Evolutionary conservation across 306 rosid species (phyloP).

Genomic region (Quercus parvula): DNA sequence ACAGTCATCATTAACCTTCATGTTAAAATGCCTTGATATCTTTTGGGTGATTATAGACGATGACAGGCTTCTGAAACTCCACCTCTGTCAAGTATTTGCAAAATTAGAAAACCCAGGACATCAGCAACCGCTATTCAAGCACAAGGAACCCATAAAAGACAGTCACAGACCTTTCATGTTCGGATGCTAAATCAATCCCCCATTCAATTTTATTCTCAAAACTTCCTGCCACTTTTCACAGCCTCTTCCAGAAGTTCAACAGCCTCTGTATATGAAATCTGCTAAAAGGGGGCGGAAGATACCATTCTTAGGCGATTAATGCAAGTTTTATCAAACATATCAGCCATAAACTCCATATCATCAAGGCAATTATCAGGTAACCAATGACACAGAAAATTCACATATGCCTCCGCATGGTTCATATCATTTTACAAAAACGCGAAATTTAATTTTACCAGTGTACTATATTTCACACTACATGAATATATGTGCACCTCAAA

Average conservation of each 20-base stretch:
- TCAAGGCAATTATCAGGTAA: constrained; percentile 80
- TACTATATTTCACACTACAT: background rate
- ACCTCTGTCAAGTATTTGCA: constrained; percentile 87
- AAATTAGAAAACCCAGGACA: constrained; percentile 13
- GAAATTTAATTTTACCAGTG: constrained; percentile 8
- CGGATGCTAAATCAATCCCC: constrained; percentile 93
- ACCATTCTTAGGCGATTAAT: constrained; percentile 78
- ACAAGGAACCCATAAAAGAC: constrained; percentile 2
- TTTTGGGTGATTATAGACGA: constrained; percentile 84
- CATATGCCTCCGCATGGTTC: constrained; percentile 94
- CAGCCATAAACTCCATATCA: constrained; percentile 92
- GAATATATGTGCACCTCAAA: constrained; percentile 10
- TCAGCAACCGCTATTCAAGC: constrained; percentile 15
- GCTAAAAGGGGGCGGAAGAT: constrained; percentile 65
- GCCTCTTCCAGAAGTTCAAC: constrained; percentile 75
- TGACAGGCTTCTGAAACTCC: constrained; percentile 81
- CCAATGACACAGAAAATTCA: constrained; percentile 80
- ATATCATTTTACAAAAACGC: constrained; percentile 64
- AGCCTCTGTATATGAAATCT: constrained; percentile 81
- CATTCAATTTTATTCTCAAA: constrained; percentile 95
- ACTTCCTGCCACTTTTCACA: constrained; percentile 68
- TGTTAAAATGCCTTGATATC: constrained; percentile 96
- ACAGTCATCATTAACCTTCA: constrained; percentile 83
- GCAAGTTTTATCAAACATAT: constrained; percentile 74
- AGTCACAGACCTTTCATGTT: constrained; percentile 76